Evolutionary conservation across 2,329 filamentous ascomycete species (phyloP).

Genomic region (Cucurbitaria berberidis): DNA sequence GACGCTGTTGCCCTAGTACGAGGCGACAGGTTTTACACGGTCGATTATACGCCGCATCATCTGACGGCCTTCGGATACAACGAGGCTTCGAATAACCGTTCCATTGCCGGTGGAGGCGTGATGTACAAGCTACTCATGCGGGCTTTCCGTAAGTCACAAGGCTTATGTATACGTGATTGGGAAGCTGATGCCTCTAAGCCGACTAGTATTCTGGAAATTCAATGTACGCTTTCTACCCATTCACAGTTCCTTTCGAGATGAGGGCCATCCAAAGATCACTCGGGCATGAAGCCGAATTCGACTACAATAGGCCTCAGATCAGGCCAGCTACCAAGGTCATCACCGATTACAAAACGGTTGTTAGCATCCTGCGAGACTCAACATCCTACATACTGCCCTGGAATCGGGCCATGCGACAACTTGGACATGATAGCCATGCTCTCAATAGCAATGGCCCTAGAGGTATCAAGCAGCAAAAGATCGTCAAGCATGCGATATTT

Average conservation of each 20-base stretch:
- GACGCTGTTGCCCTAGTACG: conserved; percentile 76
- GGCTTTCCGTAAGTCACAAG: conserved; percentile 8
- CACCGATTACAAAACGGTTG: conserved; percentile 27
- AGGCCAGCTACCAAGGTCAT: conserved; percentile 16
- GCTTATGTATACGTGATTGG: background rate
- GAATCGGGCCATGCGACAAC: conserved; percentile 28
- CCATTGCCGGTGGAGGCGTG: conserved; percentile 14
- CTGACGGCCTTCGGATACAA: conserved; percentile 22
- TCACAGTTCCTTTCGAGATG: conserved; percentile 28
- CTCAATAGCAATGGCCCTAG: conserved; percentile 19
- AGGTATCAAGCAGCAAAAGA: conserved; percentile 18
- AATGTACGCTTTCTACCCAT: conserved; percentile 37
- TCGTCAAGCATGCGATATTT: conserved; percentile 16
- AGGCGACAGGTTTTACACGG: conserved; percentile 21
- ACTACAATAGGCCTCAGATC: conserved; percentile 29
- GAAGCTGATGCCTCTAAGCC: conserved; percentile 9
- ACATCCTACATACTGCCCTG: conserved; percentile 41
- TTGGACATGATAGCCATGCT: conserved; percentile 32
- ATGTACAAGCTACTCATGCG: conserved; percentile 24
- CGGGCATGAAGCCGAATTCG: conserved; percentile 21
- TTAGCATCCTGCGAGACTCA: conserved; percentile 32
- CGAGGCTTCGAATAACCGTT: conserved; percentile 10
- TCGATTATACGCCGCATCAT: conserved; percentile 16
- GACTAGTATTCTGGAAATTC: conserved; percentile 28
- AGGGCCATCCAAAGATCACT: conserved; percentile 20